Base-by-base conservation (phyloP, 2,329 filamentous ascomycete species). In the Xylariaceae sp. region DNA sequence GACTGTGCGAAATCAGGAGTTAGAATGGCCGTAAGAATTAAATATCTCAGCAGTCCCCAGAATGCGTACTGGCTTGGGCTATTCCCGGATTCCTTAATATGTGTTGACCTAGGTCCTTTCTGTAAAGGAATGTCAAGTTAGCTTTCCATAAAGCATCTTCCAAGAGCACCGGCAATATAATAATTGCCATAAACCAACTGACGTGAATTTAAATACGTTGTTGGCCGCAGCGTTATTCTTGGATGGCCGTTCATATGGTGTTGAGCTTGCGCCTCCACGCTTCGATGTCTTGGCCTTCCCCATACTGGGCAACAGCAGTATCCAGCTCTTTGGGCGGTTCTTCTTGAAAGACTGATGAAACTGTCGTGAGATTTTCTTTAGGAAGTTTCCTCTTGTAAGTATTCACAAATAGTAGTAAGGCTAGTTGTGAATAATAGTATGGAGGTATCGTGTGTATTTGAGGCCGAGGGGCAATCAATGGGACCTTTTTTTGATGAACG, bases 151-250 rank as follows among this genome's bases (percentile, higher is more conserved):
- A n/a, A n/a, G n/a, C n/a, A n/a, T 16, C 34, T 36, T 16, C 31
- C 12, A 34, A 31, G 29, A 37, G 14, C 4, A 16, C 6, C 31
- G 14, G 17, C 4, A 33, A 29, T 16, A 36, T 11, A 5, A 6
- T 21, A 24, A 16, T 29, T 26, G 11, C 40, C 17, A 12, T 3
- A 3, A 5, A 3, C 9, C 3, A 2, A 54, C 58, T 54, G 4
- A 61, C 58, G 58, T 96, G 86, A 97, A 96, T 74, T 96, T 96
- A 85, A 98, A 98, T 75, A 97, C 91, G 68, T 91, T 93, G 78
- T 96, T 92, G 70, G 79, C 79, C 56, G 72, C 69, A 8, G 73
- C 67, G 12, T 46, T 54, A 12, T 63, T 62, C 49, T 75, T 71
- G 51, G 68, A 54, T 12, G 59, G 71, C 52, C 77, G 74, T 21